phyloP scores from a whole-genome alignment of 2,329 filamentous ascomycete genomes.

The Cyclaneusma minus region DNA sequence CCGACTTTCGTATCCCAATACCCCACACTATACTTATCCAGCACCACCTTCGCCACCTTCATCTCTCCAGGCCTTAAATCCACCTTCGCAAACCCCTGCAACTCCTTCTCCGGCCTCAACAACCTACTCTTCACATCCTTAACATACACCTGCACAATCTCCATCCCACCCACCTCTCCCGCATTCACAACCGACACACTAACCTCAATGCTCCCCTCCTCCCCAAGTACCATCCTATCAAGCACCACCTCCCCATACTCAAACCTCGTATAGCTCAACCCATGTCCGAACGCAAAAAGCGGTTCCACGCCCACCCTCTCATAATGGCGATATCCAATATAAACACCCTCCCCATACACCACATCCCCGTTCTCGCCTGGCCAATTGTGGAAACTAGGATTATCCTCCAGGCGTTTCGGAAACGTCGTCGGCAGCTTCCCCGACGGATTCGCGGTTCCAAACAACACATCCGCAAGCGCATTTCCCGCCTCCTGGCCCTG shows the following conservation, averaged over 20 bases:
- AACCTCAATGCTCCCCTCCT: slow-evolving; percentile 18
- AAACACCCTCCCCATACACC: slow-evolving; percentile 57
- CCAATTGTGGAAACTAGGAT: slow-evolving; percentile 59
- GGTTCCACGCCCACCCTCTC: slow-evolving; percentile 43
- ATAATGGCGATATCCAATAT: slow-evolving; percentile 60
- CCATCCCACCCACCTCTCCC: slow-evolving; percentile 37
- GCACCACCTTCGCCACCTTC: slow-evolving; percentile 21
- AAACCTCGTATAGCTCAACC: slow-evolving; percentile 58
- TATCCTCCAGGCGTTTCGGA: slow-evolving; percentile 45
- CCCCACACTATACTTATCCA: slow-evolving; percentile 31
- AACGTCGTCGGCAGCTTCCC: slow-evolving; percentile 56
- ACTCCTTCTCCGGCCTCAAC: slow-evolving; percentile 53
- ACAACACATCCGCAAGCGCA: slow-evolving; percentile 49
- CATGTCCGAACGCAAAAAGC: slow-evolving; percentile 59
- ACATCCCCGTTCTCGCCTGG: slow-evolving; percentile 54
- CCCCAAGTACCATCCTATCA: slow-evolving; percentile 23
- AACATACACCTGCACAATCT: slow-evolving; percentile 55
- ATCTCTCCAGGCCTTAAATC: slow-evolving; percentile 36
- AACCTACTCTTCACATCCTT: slow-evolving; percentile 45
- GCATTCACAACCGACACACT: slow-evolving; percentile 42
- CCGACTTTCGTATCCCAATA: slow-evolving; percentile 46
- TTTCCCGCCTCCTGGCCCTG: slow-evolving; percentile 56
- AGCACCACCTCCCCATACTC: slow-evolving; percentile 42
- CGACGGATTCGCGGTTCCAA: slow-evolving; percentile 46
- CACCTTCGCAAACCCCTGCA: slow-evolving; percentile 55